Evolutionary conservation across 2,329 filamentous ascomycete genomes (phyloP), one percentile per base, ranked within the genome.

Genomic region (Fusarium nisikadoi): DNA sequence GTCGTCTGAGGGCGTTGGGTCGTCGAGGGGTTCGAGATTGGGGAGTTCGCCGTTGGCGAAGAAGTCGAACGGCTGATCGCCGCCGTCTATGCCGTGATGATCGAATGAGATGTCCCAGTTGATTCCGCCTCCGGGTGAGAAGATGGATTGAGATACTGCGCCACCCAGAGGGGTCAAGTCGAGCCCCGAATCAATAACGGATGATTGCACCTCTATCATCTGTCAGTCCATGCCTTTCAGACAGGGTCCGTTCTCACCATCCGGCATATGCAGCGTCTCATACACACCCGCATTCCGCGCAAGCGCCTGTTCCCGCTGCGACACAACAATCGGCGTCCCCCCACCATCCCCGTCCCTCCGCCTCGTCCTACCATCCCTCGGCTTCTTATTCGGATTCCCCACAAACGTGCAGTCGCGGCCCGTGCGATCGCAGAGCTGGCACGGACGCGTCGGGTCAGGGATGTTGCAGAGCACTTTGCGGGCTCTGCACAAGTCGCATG

Each of bases 401-500:
- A 76, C 43, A 55, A 77, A 77, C 3, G 75, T 77, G 42, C 75
- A 77, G 2, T 61, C 62, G 9, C 75, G 61, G 14, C 74, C 74
- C 2, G 72, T 76, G 9, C 75, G 60, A 27, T 73, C 62, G 27
- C 75, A 77, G 6, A 77, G 66, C 46, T 77, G 75, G 35, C 75
- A 77, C 23, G 75, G 75, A 39, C 61, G 54, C n/a, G 64, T 55
- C 2, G 75, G 75, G 36, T 77, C 75, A 10, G 75, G 75, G 6
- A 77, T 77, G 13, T 77, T 77, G 60, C 75, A 77, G 7, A 77
- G 70, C 4, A 71, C 75, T 39, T 77, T 77, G 27, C 75, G 75
- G 5, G 74, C 35, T 2, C 59, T 12, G 3, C 59, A 62, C 6
- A 62, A 16, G 9, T 62, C 59, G 8, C 59, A 62, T 13, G 59